Base-by-base conservation (phyloP, 352 stramenopile species). In the Blastocystis sp. region DNA sequence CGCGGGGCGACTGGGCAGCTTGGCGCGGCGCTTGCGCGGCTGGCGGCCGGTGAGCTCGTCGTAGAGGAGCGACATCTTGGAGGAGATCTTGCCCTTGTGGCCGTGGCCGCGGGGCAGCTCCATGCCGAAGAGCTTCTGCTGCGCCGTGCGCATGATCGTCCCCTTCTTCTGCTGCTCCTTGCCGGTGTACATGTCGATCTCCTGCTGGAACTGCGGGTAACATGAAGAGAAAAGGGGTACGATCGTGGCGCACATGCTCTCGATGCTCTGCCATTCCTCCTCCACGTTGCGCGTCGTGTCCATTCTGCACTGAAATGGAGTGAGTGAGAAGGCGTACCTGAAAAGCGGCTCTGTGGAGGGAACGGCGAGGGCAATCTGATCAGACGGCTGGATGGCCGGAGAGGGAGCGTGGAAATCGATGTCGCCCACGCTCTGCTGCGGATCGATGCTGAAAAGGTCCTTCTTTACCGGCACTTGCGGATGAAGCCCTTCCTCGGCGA, bases 31-130 rank as follows among this genome's bases (percentile, higher is more conserved):
- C 34, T 84, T 84, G 3, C 74, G 59, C 45, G 74, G 74, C 40
- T 11, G 42, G 17, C 74, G 74, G 45, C 74, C 74, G 2, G 61
- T 69, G 21, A 84, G n/a, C 52, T 84, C 74, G 45, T 84, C 74
- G 61, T 68, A 84, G 2, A 84, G 61, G 3, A 45, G 34, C 3
- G 74, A 84, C n/a, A 84, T 66, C 61, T 84, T 84, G 11, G 74
- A 59, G 7, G 74, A 84, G 14, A 84, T 7, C 60, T 84, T 84
- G 11, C 78, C 78, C 52, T 88, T 88, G 60, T 88, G 63, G 1
- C 78, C 78, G 70, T 88, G 78, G n/a, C 78, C 78, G 3, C 78
- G 61, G 3, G 78, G 78, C 38, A 88, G 57, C 60, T 79, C 64
- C 57, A 57, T 28, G 4, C 78, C 78, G 52, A 88, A 88, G 7